A percentile compares a stretch with the other conserved stretches of the same genome.
Evolutionary conservation across 2,329 filamentous ascomycete genomes (phyloP).

Genomic region (Lizonia empirigonia): DNA sequence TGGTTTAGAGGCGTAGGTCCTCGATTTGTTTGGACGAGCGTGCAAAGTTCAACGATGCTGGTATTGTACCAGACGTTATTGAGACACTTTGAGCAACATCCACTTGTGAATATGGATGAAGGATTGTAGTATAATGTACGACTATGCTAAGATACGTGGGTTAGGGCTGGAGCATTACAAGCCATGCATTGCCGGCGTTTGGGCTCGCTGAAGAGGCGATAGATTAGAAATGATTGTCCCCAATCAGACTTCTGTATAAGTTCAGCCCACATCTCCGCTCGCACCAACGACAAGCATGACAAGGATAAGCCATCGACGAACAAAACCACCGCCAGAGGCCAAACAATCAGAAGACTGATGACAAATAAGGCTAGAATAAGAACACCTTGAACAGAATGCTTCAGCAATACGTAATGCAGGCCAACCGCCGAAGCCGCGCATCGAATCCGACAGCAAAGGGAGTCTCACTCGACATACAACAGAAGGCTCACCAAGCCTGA

Average conservation of each 20-base stretch:
- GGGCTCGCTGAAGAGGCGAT: conserved; percentile 14
- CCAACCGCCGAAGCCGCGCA: background rate
- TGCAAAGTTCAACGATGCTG: conserved; percentile 96
- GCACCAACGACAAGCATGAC: too few species aligned
- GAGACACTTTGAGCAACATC: conserved; percentile 71
- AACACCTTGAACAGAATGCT: background rate
- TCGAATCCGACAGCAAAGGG: background rate
- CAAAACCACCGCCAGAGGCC: too few species aligned
- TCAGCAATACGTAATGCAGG: background rate
- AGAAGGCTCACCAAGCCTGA: background rate
- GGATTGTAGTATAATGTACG: conserved; percentile 26
- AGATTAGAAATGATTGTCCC: conserved; percentile 14
- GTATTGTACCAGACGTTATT: conserved; percentile 91
- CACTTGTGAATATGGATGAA: conserved; percentile 40
- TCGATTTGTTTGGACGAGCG: conserved; percentile 92
- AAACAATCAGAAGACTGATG: too few species aligned
- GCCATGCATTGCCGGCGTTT: conserved; percentile 28
- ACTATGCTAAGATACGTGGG: conserved; percentile 16
- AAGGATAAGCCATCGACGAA: too few species aligned
- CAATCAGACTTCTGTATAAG: conserved; percentile 2
- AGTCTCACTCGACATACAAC: background rate
- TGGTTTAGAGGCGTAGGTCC: conserved; percentile 96
- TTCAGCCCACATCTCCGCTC: background rate
- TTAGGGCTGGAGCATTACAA: conserved; percentile 9
- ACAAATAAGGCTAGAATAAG: background rate